phyloP scores from a whole-genome alignment of 2,329 filamentous ascomycete genomes.

The Teratosphaeria nubilosa region DNA sequence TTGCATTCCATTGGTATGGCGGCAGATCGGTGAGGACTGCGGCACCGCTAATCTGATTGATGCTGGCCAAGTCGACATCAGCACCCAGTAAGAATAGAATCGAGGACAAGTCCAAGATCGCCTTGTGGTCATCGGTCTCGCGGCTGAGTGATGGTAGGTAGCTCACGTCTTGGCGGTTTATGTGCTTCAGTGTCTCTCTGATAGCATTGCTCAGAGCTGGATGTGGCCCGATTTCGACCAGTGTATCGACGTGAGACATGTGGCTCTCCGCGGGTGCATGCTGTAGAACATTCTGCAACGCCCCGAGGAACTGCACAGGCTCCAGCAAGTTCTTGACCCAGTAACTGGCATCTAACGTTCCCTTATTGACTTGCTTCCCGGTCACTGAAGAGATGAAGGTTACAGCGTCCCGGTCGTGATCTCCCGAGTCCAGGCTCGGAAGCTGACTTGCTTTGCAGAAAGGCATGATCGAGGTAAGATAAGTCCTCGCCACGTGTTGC shows the following conservation, averaged over 20 bases:
- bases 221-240: slow-evolving; percentile 39
- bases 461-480: no score
- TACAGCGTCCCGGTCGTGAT: no score
- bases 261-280: no score
- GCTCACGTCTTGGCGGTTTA: neutral
- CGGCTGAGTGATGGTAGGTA: neutral
- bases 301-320: slow-evolving; percentile 36
- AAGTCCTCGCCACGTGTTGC: no score
- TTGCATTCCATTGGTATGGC: neutral
- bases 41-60: neutral
- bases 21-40: neutral
- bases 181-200: slow-evolving; percentile 21
- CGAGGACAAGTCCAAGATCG: neutral
- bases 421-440: no score
- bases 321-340: slow-evolving; percentile 39
- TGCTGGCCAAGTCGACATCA: neutral
- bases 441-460: no score
- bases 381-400: neutral
- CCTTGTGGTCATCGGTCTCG: neutral
- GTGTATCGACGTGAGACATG: slow-evolving; percentile 26
- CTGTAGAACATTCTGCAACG: no score
- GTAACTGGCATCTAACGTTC: slow-evolving; percentile 22
- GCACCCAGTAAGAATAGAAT: neutral
- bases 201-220: slow-evolving; percentile 34
- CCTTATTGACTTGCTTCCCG: no score